A percentile compares a stretch with the other conserved stretches of the same genome.
phyloP scores from a whole-genome alignment of 2,329 filamentous ascomycete genomes.

The Verticillium isaacii region DNA sequence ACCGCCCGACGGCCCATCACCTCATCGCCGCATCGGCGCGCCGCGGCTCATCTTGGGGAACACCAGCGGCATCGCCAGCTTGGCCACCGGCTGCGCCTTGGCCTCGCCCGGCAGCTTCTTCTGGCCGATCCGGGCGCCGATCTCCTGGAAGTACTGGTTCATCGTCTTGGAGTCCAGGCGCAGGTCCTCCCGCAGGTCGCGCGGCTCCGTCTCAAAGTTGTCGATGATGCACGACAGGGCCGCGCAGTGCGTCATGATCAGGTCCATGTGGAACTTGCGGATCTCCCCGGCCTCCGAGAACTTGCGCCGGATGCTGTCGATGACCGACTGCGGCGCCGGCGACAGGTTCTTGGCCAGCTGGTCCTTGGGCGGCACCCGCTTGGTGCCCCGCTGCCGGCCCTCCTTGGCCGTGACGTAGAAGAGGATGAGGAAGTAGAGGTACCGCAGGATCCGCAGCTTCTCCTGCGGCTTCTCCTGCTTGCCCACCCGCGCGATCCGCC shows the following conservation, averaged over 20 bases:
- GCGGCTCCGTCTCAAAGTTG: slow-evolving; percentile 67
- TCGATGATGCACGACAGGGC: slow-evolving; percentile 68
- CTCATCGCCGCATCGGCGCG: slow-evolving; percentile 14
- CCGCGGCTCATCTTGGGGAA: slow-evolving; percentile 64
- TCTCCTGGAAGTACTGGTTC: slow-evolving; percentile 67
- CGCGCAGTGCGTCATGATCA: slow-evolving; percentile 69
- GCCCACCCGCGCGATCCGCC: slow-evolving; percentile 51
- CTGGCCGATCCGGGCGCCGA: slow-evolving; percentile 58
- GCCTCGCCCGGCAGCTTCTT: slow-evolving; percentile 56
- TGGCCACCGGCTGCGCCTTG: slow-evolving; percentile 53
- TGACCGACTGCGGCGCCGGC: slow-evolving; percentile 55
- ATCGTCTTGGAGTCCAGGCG: slow-evolving; percentile 67
- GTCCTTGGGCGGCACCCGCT: slow-evolving; percentile 54
- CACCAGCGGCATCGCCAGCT: slow-evolving; percentile 70
- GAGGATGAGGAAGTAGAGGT: slow-evolving; percentile 52
- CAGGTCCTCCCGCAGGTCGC: slow-evolving; percentile 66
- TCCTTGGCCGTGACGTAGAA: slow-evolving; percentile 45
- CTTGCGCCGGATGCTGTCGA: slow-evolving; percentile 63
- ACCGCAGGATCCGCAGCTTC: slow-evolving; percentile 55
- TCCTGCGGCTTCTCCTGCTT: slow-evolving; percentile 47
- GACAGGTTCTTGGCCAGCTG: slow-evolving; percentile 54
- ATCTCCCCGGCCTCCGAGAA: slow-evolving; percentile 63
- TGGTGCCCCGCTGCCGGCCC: slow-evolving; percentile 40
- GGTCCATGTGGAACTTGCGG: slow-evolving; percentile 66
- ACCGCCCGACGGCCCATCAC: not conserved